These are phyloP conservation scores for Nakazawaea siamensis DNA, from an alignment of 805 yeast species.

Conservation along the genomic window DNA sequence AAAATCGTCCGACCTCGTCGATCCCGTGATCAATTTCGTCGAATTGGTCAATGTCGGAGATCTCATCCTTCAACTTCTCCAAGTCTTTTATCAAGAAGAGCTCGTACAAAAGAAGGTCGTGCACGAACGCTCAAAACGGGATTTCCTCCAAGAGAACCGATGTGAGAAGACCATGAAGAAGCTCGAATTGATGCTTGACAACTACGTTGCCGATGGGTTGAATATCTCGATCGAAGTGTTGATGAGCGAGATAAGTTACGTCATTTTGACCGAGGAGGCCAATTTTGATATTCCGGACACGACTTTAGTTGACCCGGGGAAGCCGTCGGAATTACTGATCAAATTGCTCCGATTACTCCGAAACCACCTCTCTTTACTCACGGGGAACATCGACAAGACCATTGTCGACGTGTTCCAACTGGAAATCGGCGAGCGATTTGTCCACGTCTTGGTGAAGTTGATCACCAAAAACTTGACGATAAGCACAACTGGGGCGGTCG, in stretches of 20 bases:
- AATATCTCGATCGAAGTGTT: slow-evolving; percentile 88
- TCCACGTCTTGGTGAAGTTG: slow-evolving; percentile 65
- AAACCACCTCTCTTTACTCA: slow-evolving; percentile 61
- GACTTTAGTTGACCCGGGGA: slow-evolving; percentile 15
- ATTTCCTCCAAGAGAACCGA: slow-evolving; percentile 71
- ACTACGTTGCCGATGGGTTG: slow-evolving; percentile 85
- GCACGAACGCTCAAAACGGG: slow-evolving; percentile 41
- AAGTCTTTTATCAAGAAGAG: slow-evolving; percentile 85
- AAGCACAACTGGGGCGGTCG: slow-evolving; percentile 76
- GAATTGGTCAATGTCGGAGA: slow-evolving; percentile 92
- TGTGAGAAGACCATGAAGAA: slow-evolving; percentile 52
- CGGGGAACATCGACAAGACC: slow-evolving; percentile 79
- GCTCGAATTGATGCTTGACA: slow-evolving; percentile 77
- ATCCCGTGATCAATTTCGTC: slow-evolving; percentile 79
- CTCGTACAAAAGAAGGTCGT: slow-evolving; percentile 49
- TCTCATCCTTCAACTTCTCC: slow-evolving; percentile 84
- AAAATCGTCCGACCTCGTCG: slow-evolving; percentile 32
- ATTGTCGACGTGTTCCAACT: slow-evolving; percentile 90
- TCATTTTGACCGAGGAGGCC: slow-evolving; percentile 21
- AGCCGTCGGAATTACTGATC: slow-evolving; percentile 54
- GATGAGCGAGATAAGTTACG: slow-evolving; percentile 55
- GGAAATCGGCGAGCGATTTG: slow-evolving; percentile 85
- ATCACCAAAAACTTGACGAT: slow-evolving; percentile 61
- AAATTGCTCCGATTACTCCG: slow-evolving; percentile 55
- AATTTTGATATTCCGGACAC: slow-evolving; percentile 43